Evolutionary conservation across 2,329 filamentous ascomycete genomes (phyloP).

Genomic region (Chaetomium sp.): DNA sequence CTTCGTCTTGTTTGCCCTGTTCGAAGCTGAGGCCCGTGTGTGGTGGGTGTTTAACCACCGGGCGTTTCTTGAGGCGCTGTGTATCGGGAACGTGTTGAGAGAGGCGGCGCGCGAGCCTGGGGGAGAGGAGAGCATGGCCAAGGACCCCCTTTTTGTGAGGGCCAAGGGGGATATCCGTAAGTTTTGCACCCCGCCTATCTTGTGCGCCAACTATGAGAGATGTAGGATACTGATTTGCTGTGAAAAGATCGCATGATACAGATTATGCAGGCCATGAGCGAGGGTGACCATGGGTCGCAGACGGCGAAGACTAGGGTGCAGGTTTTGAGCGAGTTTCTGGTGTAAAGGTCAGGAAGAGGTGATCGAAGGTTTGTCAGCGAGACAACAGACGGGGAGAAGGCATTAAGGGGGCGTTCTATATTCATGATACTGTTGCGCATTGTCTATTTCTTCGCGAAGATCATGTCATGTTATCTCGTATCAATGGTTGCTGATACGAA

Average conservation of each 20-base stretch:
- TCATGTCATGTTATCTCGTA: too few species aligned
- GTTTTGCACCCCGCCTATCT: conserved; percentile 25
- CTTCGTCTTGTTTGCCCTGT: conserved; percentile 63
- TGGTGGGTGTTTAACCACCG: conserved; percentile 84
- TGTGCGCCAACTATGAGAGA: not conserved
- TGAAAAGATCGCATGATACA: conserved; percentile 53
- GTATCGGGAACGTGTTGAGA: conserved; percentile 55
- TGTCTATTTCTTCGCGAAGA: too few species aligned
- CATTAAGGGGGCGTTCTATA: too few species aligned
- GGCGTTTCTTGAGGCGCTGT: conserved; percentile 69
- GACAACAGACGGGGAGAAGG: too few species aligned
- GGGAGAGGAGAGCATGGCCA: conserved; percentile 39
- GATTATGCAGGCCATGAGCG: conserved; percentile 54
- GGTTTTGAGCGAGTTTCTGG: conserved; percentile 50
- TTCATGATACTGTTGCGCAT: too few species aligned
- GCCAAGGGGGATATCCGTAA: conserved; percentile 55
- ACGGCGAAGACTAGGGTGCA: conserved; percentile 54
- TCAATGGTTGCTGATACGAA: too few species aligned
- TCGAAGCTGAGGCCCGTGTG: conserved; percentile 65
- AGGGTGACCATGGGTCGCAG: conserved; percentile 49
- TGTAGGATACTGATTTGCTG: not conserved
- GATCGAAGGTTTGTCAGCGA: not conserved
- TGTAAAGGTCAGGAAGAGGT: not conserved
- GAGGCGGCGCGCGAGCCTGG: conserved; percentile 43
- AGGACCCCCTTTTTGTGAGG: conserved; percentile 54